These are phyloP conservation scores for Populus nigra DNA, from an alignment of 345 rosid species.

Conservation along the genomic window DNA sequence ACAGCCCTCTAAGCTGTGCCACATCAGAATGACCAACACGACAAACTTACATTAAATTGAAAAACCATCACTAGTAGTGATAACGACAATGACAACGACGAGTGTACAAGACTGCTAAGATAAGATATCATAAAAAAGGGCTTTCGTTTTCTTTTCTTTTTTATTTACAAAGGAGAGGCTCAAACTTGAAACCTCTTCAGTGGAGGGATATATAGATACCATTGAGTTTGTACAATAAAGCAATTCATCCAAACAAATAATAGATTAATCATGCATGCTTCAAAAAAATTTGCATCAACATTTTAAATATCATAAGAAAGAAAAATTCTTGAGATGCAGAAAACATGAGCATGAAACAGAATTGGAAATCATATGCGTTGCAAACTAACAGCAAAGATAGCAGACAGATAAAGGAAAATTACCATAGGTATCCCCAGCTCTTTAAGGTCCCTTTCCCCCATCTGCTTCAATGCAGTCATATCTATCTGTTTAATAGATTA, in stretches of 20 bases:
- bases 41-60: background rate
- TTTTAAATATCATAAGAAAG: background rate
- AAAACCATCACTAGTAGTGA: background rate
- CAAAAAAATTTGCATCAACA: background rate
- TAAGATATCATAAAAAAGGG: background rate
- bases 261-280: background rate
- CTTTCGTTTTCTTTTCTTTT: background rate
- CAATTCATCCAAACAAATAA: background rate
- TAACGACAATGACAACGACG: too few relatives aligned
- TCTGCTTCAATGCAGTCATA: constrained; percentile 83
- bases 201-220: background rate
- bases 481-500: constrained; percentile 62
- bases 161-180: background rate
- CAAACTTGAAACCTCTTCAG: background rate
- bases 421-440: constrained; percentile 98
- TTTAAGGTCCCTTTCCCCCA: constrained; percentile 89
- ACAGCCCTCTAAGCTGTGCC: too few relatives aligned
- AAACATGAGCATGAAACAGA: background rate
- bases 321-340: background rate
- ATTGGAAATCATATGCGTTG: background rate
- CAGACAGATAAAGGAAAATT: constrained; percentile 11
- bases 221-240: background rate
- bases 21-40: background rate
- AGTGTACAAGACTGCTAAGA: background rate
- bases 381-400: background rate